These are phyloP conservation scores for Eruca vesicaria DNA, from an alignment of 441 rosid genomes.

Conservation along the genomic window DNA sequence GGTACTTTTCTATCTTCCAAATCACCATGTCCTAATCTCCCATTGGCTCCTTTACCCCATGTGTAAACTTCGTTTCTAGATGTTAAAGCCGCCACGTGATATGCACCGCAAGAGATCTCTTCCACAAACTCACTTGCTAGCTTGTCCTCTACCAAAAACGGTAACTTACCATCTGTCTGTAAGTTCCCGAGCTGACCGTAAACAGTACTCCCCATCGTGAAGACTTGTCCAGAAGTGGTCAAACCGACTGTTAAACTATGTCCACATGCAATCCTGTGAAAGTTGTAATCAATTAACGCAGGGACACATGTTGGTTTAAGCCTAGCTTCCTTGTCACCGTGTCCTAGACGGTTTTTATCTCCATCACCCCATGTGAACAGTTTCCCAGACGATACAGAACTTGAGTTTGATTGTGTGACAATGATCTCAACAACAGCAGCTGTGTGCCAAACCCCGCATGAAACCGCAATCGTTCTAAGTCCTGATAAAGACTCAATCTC, in stretches of 20 bases:
- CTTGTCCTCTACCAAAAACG: conserved; percentile 80
- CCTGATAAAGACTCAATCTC: conserved; percentile 91
- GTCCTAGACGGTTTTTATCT: conserved; percentile 95
- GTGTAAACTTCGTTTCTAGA: conserved; percentile 88
- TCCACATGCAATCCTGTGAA: conserved; percentile 87
- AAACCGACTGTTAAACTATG: conserved; percentile 93
- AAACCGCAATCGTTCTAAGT: conserved; percentile 79
- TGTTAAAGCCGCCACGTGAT: conserved; percentile 82
- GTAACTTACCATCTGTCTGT: conserved; percentile 72
- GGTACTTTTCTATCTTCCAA: conserved; percentile 86
- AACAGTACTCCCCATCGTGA: conserved; percentile 93
- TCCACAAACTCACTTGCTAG: conserved; percentile 72
- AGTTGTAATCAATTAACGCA: conserved; percentile 80
- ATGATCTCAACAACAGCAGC: conserved; percentile 96
- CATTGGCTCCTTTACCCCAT: conserved; percentile 99
- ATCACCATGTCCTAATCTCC: conserved; percentile 97
- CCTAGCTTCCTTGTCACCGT: conserved; percentile 90
- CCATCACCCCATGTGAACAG: conserved; percentile 99
- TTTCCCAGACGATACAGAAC: conserved; percentile 69
- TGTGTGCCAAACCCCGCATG: conserved; percentile 99
- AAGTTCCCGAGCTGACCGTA: conserved; percentile 94
- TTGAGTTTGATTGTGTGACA: conserved; percentile 77
- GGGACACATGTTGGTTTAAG: conserved; percentile 94
- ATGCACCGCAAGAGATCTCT: conserved; percentile 91
- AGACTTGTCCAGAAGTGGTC: conserved; percentile 78